A percentile compares a stretch with the other conserved stretches of the same genome.
Evolutionary conservation across 176 grass and related monocot genomes (phyloP).

Genomic region (Oryza meridionalis): DNA sequence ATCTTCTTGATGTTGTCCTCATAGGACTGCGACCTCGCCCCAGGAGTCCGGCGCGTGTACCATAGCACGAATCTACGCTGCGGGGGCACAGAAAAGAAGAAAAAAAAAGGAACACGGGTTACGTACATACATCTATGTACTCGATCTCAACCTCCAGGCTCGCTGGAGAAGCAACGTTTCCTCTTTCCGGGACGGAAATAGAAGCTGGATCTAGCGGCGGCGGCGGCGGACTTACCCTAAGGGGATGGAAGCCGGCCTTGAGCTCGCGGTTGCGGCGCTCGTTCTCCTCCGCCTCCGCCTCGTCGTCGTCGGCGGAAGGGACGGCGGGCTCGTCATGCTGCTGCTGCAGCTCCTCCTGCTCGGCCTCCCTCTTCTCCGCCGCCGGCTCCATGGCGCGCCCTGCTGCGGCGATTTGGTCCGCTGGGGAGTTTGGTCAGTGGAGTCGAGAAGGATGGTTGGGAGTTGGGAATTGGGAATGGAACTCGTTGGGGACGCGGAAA

Average conservation of each 20-base stretch:
- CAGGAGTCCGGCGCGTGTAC: constrained; percentile 85
- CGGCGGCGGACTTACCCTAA: constrained; percentile 64
- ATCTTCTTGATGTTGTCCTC: constrained; percentile 98
- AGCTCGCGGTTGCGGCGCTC: constrained; percentile 81
- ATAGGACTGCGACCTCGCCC: constrained; percentile 79
- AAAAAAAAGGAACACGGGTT: not conserved
- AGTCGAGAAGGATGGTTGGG: constrained; percentile 1
- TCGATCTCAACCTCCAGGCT: not conserved
- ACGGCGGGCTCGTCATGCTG: constrained; percentile 29
- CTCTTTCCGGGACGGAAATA: not conserved
- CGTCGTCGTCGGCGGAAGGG: constrained; percentile 41
- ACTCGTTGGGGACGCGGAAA: not conserved
- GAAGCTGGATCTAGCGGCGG: constrained; percentile 41
- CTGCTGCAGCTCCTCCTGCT: constrained; percentile 49
- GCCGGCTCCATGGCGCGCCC: constrained; percentile 34
- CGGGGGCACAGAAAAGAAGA: not conserved
- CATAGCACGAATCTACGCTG: constrained; percentile 93
- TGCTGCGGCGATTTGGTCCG: constrained; percentile 35
- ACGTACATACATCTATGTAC: constrained; percentile 8
- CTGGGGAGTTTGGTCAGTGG: constrained; percentile 20
- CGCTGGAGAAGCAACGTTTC: not conserved
- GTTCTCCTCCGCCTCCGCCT: constrained; percentile 55
- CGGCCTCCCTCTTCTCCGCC: constrained; percentile 41
- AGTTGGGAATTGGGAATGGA: not conserved
- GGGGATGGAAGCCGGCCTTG: constrained; percentile 83